Percentiles rank a stretch among this genome's conserved stretches.
Conservation (phyloP, 495 filamentous ascomycete species). For the Sordaria brevicollis region DNA sequence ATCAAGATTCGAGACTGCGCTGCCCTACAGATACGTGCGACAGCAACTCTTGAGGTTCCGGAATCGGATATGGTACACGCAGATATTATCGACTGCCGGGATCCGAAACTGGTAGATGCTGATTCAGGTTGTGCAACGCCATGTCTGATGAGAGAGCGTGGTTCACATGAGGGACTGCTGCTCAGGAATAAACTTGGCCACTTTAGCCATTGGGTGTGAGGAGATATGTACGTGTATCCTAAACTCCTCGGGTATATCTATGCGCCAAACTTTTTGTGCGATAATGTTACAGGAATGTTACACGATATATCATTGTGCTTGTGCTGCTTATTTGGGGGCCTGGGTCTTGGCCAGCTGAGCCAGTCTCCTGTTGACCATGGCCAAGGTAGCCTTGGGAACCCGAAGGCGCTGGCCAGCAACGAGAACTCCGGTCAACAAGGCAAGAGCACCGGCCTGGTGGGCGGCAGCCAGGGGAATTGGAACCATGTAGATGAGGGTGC, state of each 20-base stretch:
- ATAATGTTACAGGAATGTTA: not conserved
- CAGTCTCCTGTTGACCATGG: slow-evolving; percentile 32
- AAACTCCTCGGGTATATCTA: not conserved
- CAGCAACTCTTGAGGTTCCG: not conserved
- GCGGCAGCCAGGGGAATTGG: slow-evolving; percentile 79
- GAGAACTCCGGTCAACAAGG: slow-evolving; percentile 70
- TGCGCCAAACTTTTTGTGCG: not conserved
- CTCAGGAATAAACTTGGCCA: not conserved
- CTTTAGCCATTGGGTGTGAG: not conserved
- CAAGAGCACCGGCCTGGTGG: slow-evolving; percentile 86
- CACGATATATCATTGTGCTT: not conserved
- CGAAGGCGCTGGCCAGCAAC: slow-evolving; percentile 56
- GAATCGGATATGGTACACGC: not conserved
- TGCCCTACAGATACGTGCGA: not conserved
- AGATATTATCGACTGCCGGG: not conserved
- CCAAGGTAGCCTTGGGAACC: slow-evolving; percentile 37
- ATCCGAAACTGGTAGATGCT: not conserved
- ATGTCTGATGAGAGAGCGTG: not conserved
- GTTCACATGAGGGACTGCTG: not conserved
- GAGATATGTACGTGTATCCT: not conserved
- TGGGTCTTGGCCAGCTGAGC: slow-evolving; percentile 1
- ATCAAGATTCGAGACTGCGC: not conserved
- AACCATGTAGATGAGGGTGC: slow-evolving; percentile 84
- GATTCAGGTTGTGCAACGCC: not conserved
- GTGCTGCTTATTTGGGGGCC: not conserved